Base-by-base conservation (phyloP, 768 basidiomycete genomes). In the Boletus vinaceobasis region DNA sequence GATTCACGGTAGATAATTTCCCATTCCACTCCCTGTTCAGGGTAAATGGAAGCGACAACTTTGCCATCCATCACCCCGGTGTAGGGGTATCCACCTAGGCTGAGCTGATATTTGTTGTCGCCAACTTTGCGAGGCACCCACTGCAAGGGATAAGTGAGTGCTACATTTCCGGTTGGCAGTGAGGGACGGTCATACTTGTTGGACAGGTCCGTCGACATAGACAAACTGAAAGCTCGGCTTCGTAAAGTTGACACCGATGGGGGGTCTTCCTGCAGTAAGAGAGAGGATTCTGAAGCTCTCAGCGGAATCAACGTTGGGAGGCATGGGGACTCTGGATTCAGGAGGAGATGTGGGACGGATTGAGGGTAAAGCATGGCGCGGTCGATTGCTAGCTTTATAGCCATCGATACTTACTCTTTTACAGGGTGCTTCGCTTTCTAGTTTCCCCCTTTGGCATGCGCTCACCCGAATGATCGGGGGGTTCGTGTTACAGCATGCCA, bases 1-100 rank as follows among this genome's bases (percentile, higher is more conserved):
- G 0, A 0, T 27, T 7, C 4, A 4, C 9, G 31, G 23, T 33
- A 3, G n/a, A 0, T 14, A 3, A 50, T 4, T 10, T 9, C 1
- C 52, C 52, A 53, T 39, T 9, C 31, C 6, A 5, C 5, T 1
- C 19, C 23, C 1, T 50, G 5, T n/a, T n/a, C n/a, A n/a, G 0
- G 21, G 2, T 39, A 0, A 5, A 9, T 17, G 11, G 48, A 29
- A 29, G 6, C 37, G 10, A 10, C 0, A 19, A 43, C 27, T 10
- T 19, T 49, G 15, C 2, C 19, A 4, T 11, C 5, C 0, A 1
- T 2, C 6, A 21, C 27, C 14, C 44, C 51, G 5, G 35, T 36
- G 29, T 19, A 19, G 26, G 1, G 5, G 27, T 50, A 53, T 32
- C 13, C 37, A 5, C 2, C 13, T 5, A 32, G 2, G 17, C 37